Evolutionary conservation across 352 stramenopile genomes (phyloP).

Genomic region (Phytopythium oedochilum): DNA sequence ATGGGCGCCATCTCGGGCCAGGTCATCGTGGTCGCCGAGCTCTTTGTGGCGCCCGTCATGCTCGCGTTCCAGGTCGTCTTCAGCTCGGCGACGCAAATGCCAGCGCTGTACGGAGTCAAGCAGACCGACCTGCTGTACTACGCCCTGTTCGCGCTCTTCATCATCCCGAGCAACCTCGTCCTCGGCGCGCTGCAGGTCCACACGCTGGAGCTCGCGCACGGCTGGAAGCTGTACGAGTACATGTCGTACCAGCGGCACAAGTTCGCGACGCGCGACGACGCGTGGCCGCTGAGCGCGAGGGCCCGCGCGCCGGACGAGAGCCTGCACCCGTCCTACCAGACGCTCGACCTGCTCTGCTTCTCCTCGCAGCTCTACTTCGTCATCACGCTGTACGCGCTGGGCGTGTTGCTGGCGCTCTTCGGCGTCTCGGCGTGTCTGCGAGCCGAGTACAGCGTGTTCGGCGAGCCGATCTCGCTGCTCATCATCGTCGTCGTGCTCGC

Average conservation of each 20-base stretch:
- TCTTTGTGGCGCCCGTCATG: slow-evolving; percentile 85
- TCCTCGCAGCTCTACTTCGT: slow-evolving; percentile 94
- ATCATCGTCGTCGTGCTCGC: slow-evolving; percentile 84
- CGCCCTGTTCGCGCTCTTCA: slow-evolving; percentile 92
- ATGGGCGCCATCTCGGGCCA: slow-evolving; percentile 90
- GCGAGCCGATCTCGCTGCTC: slow-evolving; percentile 88
- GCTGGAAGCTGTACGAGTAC: slow-evolving; percentile 98
- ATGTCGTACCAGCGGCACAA: slow-evolving; percentile 95
- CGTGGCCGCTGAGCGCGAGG: slow-evolving; percentile 88
- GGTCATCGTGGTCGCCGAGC: slow-evolving; percentile 84
- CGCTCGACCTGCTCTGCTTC: slow-evolving; percentile 94
- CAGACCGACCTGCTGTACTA: slow-evolving; percentile 95
- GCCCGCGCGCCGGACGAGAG: slow-evolving; percentile 85
- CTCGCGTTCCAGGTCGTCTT: slow-evolving; percentile 90
- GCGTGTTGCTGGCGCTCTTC: slow-evolving; percentile 91
- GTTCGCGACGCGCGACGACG: slow-evolving; percentile 91
- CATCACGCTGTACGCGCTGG: slow-evolving; percentile 71
- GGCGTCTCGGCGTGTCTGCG: slow-evolving; percentile 92
- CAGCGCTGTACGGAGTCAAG: slow-evolving; percentile 90
- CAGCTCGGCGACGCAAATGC: slow-evolving; percentile 88
- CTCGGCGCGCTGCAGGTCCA: slow-evolving; percentile 95
- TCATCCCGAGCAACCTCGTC: slow-evolving; percentile 93
- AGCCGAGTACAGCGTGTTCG: slow-evolving; percentile 92
- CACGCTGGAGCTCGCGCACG: slow-evolving; percentile 94
- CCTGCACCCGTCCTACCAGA: slow-evolving; percentile 91